A percentile compares a stretch with the other conserved stretches of the same genome.
phyloP scores from a whole-genome alignment of 179 eudicot species.

The Patellifolia procumbens region DNA sequence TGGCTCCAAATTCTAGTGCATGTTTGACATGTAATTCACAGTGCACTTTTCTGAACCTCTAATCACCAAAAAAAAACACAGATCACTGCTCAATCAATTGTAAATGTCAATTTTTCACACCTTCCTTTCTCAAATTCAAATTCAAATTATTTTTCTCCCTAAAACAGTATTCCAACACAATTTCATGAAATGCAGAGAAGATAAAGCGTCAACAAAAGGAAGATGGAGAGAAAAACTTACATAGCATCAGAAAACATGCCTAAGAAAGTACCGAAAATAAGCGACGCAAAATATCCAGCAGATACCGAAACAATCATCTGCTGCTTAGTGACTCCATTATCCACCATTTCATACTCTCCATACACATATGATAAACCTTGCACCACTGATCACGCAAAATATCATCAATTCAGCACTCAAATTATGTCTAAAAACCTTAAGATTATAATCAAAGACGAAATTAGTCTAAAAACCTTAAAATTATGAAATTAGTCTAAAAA shows the following conservation, averaged over 20 bases:
- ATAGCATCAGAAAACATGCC: constrained; percentile 81
- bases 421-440: not conserved
- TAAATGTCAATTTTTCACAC: no score
- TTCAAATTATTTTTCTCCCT: not conserved
- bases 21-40: not conserved
- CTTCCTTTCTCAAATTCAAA: not conserved
- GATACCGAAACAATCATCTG: constrained; percentile 56
- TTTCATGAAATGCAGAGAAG: not conserved
- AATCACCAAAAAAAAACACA: not conserved
- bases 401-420: not conserved
- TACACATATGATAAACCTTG: constrained; percentile 74
- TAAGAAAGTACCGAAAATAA: constrained; percentile 55
- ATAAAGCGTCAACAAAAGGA: not conserved
- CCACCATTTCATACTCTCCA: constrained; percentile 72
- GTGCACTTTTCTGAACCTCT: not conserved
- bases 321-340: constrained; percentile 52
- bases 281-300: constrained; percentile 59
- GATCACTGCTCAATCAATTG: not conserved
- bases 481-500: no score
- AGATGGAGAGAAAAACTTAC: constrained; percentile 44
- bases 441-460: no score
- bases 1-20: not conserved
- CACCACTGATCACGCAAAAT: constrained; percentile 44
- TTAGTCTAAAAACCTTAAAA: no score
- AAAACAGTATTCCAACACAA: not conserved